phyloP scores from a whole-genome alignment of 192 early-diverging fungal species.

The Rhizophagus clarus region DNA sequence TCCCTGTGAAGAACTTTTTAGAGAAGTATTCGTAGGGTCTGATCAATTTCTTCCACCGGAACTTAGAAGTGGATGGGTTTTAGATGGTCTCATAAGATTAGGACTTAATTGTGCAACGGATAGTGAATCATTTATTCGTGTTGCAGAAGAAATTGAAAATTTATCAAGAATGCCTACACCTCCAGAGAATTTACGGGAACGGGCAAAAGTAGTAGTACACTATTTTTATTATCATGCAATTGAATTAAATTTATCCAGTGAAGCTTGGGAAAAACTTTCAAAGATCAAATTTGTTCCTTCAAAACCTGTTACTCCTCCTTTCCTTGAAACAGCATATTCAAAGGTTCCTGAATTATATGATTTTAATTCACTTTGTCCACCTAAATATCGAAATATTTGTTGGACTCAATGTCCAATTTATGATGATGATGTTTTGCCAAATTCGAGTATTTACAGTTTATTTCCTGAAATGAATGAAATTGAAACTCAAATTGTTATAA shows the following conservation, averaged over 20 bases:
- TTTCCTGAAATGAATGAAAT: neutral
- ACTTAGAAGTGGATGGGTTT: neutral
- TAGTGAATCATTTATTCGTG: neutral
- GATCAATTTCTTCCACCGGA: neutral
- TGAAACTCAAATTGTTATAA: neutral
- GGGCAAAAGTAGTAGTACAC: neutral
- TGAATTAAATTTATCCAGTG: neutral
- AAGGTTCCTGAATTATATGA: neutral
- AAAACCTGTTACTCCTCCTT: neutral
- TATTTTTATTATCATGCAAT: neutral
- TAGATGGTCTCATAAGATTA: neutral
- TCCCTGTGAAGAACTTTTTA: neutral
- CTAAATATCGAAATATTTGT: neutral
- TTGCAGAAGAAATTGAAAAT: neutral
- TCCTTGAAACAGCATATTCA: neutral
- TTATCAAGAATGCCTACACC: neutral
- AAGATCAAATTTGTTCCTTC: neutral
- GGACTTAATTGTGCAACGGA: neutral
- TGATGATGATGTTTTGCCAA: neutral
- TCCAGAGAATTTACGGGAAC: neutral
- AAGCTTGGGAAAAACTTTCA: neutral
- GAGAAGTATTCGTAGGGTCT: neutral
- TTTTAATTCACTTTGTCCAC: neutral
- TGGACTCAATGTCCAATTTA: constrained; percentile 6
- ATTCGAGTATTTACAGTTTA: neutral